These are phyloP conservation scores for Neoboletus magnificus DNA, from an alignment of 768 basidiomycete genomes.

Conservation along the genomic window DNA sequence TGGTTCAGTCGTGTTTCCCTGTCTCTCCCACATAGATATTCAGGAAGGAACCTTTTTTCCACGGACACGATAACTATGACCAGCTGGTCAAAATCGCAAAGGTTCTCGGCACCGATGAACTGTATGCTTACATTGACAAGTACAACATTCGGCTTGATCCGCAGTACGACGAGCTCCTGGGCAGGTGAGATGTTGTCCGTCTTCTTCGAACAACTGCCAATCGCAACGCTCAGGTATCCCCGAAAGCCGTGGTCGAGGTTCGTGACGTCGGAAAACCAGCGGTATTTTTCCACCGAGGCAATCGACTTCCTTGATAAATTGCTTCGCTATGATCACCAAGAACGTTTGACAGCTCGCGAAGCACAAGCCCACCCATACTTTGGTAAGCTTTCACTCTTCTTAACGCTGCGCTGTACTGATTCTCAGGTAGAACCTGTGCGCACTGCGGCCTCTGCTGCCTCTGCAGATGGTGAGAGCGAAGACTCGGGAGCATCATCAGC, in stretches of 20 bases:
- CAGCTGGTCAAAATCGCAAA: slow-evolving; percentile 98
- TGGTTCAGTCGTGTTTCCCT: not conserved
- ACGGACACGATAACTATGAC: slow-evolving; percentile 98
- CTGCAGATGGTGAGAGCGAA: slow-evolving; percentile 64
- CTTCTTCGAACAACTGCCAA: slow-evolving; percentile 9
- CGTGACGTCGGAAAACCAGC: slow-evolving; percentile 92
- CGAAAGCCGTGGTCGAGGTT: slow-evolving; percentile 95
- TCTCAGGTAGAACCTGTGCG: slow-evolving; percentile 62
- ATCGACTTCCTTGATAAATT: slow-evolving; percentile 96
- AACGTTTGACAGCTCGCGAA: slow-evolving; percentile 91
- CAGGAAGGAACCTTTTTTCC: slow-evolving; percentile 99
- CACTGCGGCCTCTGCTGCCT: slow-evolving; percentile 39
- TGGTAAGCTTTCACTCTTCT: slow-evolving; percentile 42
- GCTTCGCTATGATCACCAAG: slow-evolving; percentile 95
- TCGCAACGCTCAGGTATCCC: slow-evolving; percentile 57
- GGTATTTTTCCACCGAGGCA: slow-evolving; percentile 95
- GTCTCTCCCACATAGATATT: slow-evolving; percentile 65
- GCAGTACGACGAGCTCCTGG: slow-evolving; percentile 94
- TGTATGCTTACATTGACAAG: slow-evolving; percentile 90
- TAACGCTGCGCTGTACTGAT: slow-evolving; percentile 17
- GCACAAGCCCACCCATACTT: slow-evolving; percentile 94
- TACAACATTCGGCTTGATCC: slow-evolving; percentile 94
- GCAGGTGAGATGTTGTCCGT: slow-evolving; percentile 48
- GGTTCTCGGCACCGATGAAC: slow-evolving; percentile 93
- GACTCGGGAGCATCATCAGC: slow-evolving; percentile 34